Conservation (phyloP, 768 basidiomycete species). For the Mycena rosella region DNA sequence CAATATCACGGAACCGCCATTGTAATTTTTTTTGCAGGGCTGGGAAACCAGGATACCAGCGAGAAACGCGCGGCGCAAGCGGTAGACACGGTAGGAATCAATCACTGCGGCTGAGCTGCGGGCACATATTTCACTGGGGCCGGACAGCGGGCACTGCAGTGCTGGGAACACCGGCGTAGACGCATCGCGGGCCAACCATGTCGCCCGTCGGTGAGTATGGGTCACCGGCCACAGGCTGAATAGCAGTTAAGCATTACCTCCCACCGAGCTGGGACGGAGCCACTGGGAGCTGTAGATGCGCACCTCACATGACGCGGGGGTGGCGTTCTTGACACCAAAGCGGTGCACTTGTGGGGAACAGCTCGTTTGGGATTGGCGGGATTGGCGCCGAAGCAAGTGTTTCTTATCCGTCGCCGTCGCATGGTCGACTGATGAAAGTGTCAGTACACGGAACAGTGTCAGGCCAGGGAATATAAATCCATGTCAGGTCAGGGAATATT, state of each 20-base stretch:
- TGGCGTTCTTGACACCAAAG: slow-evolving; percentile 28
- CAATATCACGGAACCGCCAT: not conserved
- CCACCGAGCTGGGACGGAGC: not conserved
- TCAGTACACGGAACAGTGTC: too few species aligned
- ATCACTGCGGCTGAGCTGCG: too few species aligned
- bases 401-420: not conserved
- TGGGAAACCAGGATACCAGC: too few species aligned
- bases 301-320: slow-evolving; percentile 27
- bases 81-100: too few species aligned
- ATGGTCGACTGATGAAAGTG: slow-evolving; percentile 3
- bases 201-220: slow-evolving; percentile 12
- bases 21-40: not conserved
- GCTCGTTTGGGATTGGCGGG: not conserved
- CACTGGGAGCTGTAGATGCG: too few species aligned
- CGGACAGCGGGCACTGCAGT: too few species aligned
- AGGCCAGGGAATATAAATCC: slow-evolving; percentile 7
- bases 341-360: slow-evolving; percentile 35
- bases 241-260: not conserved
- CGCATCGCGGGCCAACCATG: not conserved
- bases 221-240: not conserved
- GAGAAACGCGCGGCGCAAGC: too few species aligned
- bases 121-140: too few species aligned
- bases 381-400: slow-evolving; percentile 2
- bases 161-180: not conserved
- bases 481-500: too few species aligned